phyloP scores from a whole-genome alignment of 345 rosid species.

The Citropsis articulata region DNA sequence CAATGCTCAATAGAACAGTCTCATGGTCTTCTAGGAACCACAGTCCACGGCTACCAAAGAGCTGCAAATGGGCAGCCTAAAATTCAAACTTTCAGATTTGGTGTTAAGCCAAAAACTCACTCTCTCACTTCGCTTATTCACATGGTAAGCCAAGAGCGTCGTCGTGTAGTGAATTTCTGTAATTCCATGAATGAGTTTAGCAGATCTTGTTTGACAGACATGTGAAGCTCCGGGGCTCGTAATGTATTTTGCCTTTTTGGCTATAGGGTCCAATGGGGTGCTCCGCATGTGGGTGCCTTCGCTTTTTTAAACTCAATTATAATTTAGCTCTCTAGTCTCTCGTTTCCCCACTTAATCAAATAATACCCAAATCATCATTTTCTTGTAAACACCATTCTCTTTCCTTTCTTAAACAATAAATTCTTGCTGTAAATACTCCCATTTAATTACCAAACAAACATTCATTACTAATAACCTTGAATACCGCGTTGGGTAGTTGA shows the following conservation, averaged over 20 bases:
- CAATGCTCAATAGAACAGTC: not conserved
- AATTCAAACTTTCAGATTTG: constrained; percentile 33
- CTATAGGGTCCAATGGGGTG: constrained; percentile 39
- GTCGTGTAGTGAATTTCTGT: constrained; percentile 43
- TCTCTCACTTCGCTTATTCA: constrained; percentile 43
- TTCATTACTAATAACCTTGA: constrained; percentile 47
- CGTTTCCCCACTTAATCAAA: not conserved
- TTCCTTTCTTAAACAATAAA: not conserved
- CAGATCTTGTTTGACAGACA: constrained; percentile 53
- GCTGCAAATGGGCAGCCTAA: constrained; percentile 27
- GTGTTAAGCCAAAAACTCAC: constrained; percentile 16
- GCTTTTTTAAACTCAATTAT: constrained; percentile 10
- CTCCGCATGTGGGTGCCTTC: constrained; percentile 42
- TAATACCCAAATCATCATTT: constrained; percentile 38
- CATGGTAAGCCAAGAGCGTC: constrained; percentile 43
- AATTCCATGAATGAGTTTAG: constrained; percentile 25
- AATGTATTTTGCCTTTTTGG: constrained; percentile 10
- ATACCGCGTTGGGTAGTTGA: constrained; percentile 34
- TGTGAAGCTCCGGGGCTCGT: constrained; percentile 47
- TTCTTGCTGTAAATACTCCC: constrained; percentile 14
- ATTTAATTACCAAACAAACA: constrained; percentile 40
- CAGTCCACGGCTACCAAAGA: constrained; percentile 4
- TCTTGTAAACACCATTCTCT: not conserved
- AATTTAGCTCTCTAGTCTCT: constrained; percentile 17
- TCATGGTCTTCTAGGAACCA: constrained; percentile 11